Conservation (phyloP, 139 green algal genomes). For the Spirogloea muscicola region DNA sequence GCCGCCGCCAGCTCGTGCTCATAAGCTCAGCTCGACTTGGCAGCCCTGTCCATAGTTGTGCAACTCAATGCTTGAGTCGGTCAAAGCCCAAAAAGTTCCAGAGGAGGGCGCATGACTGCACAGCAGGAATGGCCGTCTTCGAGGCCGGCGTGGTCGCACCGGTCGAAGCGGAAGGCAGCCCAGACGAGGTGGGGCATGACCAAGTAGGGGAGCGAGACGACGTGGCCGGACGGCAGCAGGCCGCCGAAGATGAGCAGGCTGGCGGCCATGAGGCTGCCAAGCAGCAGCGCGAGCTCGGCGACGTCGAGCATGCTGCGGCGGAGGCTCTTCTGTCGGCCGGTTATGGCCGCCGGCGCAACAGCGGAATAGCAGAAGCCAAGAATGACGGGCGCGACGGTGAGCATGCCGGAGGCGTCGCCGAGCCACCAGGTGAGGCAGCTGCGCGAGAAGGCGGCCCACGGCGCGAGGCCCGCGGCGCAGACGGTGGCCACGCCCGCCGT, state of each 20-base stretch:
- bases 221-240: not conserved
- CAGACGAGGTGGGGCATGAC: conserved; percentile 12
- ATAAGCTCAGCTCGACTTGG: no score
- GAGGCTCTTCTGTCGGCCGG: no score
- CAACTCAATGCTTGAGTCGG: no score
- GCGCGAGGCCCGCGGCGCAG: not conserved
- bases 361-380: not conserved
- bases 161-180: conserved; percentile 4
- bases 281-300: not conserved
- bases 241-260: conserved; percentile 13
- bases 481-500: not conserved
- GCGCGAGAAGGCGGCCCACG: not conserved
- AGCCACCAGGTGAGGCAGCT: conserved; percentile 9
- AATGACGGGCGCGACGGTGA: not conserved
- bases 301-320: not conserved
- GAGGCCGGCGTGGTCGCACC: no score
- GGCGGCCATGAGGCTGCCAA: not conserved
- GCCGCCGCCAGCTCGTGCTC: no score
- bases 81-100: no score
- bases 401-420: conserved; percentile 8
- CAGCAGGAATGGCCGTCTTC: no score
- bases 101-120: no score
- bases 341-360: no score
- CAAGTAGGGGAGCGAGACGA: conserved; percentile 11
- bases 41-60: no score